Evolutionary conservation across 2,329 filamentous ascomycete genomes (phyloP).

Genomic region (Mycogone perniciosa): DNA sequence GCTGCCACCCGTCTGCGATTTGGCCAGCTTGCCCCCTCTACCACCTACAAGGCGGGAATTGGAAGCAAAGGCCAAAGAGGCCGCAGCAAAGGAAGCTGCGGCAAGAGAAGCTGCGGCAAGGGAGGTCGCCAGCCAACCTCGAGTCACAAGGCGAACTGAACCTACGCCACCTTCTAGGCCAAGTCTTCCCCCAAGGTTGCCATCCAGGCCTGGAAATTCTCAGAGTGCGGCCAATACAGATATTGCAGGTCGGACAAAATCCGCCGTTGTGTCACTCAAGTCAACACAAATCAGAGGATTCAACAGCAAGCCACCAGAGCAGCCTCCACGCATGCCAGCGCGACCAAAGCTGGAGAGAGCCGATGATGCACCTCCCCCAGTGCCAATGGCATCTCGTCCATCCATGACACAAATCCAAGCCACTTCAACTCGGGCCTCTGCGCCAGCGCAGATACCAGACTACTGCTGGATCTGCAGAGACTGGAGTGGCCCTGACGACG

Average conservation of each 20-base stretch:
- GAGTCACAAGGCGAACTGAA: slow-evolving; percentile 27
- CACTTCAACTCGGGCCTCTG: slow-evolving; percentile 27
- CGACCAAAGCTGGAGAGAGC: slow-evolving; percentile 8
- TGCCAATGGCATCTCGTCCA: slow-evolving; percentile 48
- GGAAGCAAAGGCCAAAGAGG: slow-evolving; percentile 32
- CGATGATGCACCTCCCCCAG: slow-evolving; percentile 41
- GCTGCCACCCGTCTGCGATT: slow-evolving; percentile 50
- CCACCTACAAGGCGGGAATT: slow-evolving; percentile 50
- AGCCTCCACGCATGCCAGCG: slow-evolving; percentile 8
- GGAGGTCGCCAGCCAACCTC: neutral
- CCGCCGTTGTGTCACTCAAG: slow-evolving; percentile 7
- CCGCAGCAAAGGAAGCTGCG: slow-evolving; percentile 9
- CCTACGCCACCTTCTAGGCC: slow-evolving; percentile 29
- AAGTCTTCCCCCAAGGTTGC: slow-evolving; percentile 43
- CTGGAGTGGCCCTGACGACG: slow-evolving; percentile 72
- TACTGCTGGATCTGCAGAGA: slow-evolving; percentile 80
- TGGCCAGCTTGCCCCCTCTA: slow-evolving; percentile 50
- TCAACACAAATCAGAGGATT: slow-evolving; percentile 18
- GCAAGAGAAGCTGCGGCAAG: slow-evolving; percentile 7
- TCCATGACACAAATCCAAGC: slow-evolving; percentile 46
- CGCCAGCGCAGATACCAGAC: slow-evolving; percentile 21
- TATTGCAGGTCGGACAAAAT: neutral
- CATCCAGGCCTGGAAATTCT: slow-evolving; percentile 40
- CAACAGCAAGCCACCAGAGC: slow-evolving; percentile 9
- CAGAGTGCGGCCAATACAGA: slow-evolving; percentile 13